Percentiles rank a stretch among this genome's conserved stretches.
Evolutionary conservation across 495 filamentous ascomycete genomes (phyloP).

Genomic region (Hypoxylon trugodes): DNA sequence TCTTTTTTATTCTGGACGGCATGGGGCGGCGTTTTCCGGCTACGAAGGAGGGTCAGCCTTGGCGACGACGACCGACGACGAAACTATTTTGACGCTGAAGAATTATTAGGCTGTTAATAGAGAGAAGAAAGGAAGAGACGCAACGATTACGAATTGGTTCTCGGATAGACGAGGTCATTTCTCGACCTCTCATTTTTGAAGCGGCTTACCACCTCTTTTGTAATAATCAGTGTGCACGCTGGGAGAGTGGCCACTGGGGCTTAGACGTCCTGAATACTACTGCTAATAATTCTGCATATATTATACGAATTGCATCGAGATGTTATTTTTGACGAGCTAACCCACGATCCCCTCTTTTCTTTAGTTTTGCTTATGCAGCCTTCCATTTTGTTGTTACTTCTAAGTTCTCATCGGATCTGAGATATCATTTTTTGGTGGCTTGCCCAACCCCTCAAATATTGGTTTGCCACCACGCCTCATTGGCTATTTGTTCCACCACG

Average conservation of each 20-base stretch:
- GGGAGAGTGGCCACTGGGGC: constrained; percentile 3
- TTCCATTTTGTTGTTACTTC: constrained; percentile 2
- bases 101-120: constrained; percentile 32
- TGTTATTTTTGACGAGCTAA: too few species aligned
- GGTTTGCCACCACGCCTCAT: not conserved
- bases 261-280: constrained; percentile 14
- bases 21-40: constrained; percentile 26
- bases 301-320: not conserved
- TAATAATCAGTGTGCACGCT: constrained; percentile 11
- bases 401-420: too few species aligned
- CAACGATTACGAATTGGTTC: constrained; percentile 27
- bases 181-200: not conserved
- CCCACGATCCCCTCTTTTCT: too few species aligned
- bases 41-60: constrained; percentile 23
- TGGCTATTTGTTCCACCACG: not conserved
- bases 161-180: constrained; percentile 8
- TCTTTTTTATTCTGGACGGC: constrained; percentile 3
- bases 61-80: constrained; percentile 20
- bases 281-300: constrained; percentile 13
- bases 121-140: constrained; percentile 4
- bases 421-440: not conserved
- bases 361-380: constrained; percentile 1
- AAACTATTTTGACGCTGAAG: constrained; percentile 12
- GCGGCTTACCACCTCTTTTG: not conserved
- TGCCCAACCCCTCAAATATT: not conserved